Evolutionary conservation across 2,329 filamentous ascomycete species (phyloP), one percentile per base, ranked within the genome.

Genomic region (Cyphellophora europaea): DNA sequence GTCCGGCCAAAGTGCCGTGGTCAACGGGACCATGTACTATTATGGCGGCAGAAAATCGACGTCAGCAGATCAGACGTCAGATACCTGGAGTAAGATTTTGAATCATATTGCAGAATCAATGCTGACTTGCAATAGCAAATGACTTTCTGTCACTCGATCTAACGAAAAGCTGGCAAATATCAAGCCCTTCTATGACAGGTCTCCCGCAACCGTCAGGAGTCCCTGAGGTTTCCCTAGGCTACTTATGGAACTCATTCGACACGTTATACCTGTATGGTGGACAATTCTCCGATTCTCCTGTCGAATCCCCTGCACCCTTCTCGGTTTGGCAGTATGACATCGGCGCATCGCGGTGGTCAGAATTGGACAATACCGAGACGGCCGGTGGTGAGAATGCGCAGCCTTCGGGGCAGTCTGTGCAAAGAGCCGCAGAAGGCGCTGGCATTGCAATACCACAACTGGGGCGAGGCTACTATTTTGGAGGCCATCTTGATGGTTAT

Each of bases 391-490:
- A 74, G 28, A 72, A 74, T 48, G 77, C 80, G 0, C 72, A 74
- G 14, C 59, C 59, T 0, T 71, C 63, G 6, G 67, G 67, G 13
- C 57, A 69, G 13, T 58, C 70, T 1, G 67, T 88, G 2, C 77
- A 86, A 51, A 66, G 82, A 30, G 71, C 80, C 2, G 80, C 81
- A 2, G 82, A 88, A 53, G 82, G 82, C 5, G 79, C 82, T 8
- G 80, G 80, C 0, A 58, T 83, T 11, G 81, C 75, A 17, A 74
- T 87, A 1, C 74, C 79, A 0, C 73, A 77, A 35, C 59, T 86
- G 1, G 81, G 81, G 0, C 59, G 79, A 30, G 83, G 79, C 19
- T 88, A 77, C 66, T 88, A 85, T 54, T 88, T 88, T 56, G 82
- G 81, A 16, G 82, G 82, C 0, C 82, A 87, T 55, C 61, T 83